These are phyloP conservation scores for Apocynum venetum DNA, from an alignment of 257 asterid species.

Conservation along the genomic window DNA sequence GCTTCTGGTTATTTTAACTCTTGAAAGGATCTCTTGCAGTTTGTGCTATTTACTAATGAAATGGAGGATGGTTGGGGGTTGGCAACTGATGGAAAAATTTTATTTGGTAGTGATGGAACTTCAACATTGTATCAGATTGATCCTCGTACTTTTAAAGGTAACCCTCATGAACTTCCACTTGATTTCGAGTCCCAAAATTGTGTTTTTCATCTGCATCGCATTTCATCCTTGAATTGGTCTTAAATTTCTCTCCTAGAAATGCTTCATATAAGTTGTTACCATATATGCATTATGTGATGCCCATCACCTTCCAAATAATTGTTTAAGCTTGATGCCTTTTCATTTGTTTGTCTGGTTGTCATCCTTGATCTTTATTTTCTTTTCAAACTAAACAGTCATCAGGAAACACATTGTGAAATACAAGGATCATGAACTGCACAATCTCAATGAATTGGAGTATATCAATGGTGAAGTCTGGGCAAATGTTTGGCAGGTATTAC, in stretches of 20 bases:
- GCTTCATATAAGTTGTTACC: not conserved
- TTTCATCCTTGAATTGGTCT: not conserved
- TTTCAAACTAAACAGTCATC: slow-evolving; percentile 44
- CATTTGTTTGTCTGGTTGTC: slow-evolving; percentile 5
- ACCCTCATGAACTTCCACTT: slow-evolving; percentile 17
- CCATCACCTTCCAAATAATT: not conserved
- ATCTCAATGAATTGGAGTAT: slow-evolving; percentile 86
- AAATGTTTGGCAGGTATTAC: slow-evolving; percentile 69
- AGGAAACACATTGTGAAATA: slow-evolving; percentile 54
- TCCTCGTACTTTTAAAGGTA: slow-evolving; percentile 68
- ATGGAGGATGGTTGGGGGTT: slow-evolving; percentile 99
- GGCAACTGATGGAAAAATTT: slow-evolving; percentile 72
- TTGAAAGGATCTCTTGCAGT: slow-evolving; percentile 39
- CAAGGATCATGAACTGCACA: slow-evolving; percentile 66
- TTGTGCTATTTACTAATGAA: slow-evolving; percentile 49
- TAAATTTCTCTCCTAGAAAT: not conserved
- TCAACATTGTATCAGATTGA: slow-evolving; percentile 78
- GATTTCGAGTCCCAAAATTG: not conserved
- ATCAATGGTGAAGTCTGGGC: slow-evolving; percentile 96
- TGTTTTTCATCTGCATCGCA: not conserved
- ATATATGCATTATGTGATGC: not conserved
- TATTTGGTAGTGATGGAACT: slow-evolving; percentile 91
- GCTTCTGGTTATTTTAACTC: slow-evolving; percentile 10
- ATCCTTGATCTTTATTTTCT: slow-evolving; percentile 11
- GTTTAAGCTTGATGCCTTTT: not conserved